Base-by-base conservation (phyloP, 2,329 filamentous ascomycete species). In the Cytospora piceae region DNA sequence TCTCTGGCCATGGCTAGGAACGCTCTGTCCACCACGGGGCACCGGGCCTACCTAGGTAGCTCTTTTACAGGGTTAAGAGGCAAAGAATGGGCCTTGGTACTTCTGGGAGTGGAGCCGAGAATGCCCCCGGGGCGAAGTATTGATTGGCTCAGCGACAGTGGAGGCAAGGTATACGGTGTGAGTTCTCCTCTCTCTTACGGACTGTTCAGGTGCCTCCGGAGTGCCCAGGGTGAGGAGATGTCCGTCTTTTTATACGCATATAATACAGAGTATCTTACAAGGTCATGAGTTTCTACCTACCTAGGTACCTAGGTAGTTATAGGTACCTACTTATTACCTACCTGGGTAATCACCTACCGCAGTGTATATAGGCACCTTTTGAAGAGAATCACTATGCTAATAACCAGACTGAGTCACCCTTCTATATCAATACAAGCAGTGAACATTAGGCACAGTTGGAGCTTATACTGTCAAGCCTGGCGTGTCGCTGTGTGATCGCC, bases 11-110 rank as follows among this genome's bases (percentile, higher is more conserved):
- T 34, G 32, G 61, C 32, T 37, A 63, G 39, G 39, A 57, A 49
- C 53, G 61, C 61, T 63, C 56, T 63, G 61, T 63, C 61, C 53
- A 63, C 61, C 37, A 57, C 61, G 53, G 60, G 58, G 53, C 61
- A 46, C 61, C 56, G 46, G 22, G 46, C 46, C 46, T 49, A n/a
- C n/a, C n/a, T n/a, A n/a, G n/a, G n/a, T n/a, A 49, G 46, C 46
- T 49, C 46, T 24, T 49, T 24, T 49, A 49, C 46, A 49, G 46
- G 46, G 46, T 49, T 49, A 24, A 49, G 46, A 57, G 53, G 29
- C 46, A 49, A 49, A 57, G 53, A 55, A 31, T 57, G 61, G 49
- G 52, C 61, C 53, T 29, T 15, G 60, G 53, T 51, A 63, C 60
- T 55, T 57, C 53, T 57, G 53, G 51, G 34, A 63, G 61, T 57